Conservation (phyloP, 176 grass and related monocot genomes). For the Eremochloa ophiuroides region DNA sequence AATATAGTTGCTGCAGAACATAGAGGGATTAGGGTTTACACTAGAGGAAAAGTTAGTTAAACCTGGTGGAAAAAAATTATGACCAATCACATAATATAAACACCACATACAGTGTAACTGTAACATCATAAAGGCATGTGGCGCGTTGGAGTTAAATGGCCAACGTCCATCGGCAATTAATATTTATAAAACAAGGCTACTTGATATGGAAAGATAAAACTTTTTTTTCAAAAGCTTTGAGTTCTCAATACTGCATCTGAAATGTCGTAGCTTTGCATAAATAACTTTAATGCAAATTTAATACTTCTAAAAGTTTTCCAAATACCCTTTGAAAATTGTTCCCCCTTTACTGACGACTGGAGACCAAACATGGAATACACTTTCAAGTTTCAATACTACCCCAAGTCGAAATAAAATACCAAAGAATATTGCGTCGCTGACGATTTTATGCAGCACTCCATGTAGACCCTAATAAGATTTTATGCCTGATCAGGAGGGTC, state of each 20-base stretch:
- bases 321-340: background rate
- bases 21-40: constrained; percentile 1
- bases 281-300: background rate
- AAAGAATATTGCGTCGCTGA: background rate
- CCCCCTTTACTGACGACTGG: background rate
- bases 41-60: background rate
- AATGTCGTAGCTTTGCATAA: background rate
- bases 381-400: background rate
- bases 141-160: background rate
- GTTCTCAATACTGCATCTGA: background rate
- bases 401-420: background rate
- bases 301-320: background rate
- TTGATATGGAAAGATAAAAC: background rate
- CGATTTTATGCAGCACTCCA: background rate
- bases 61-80: constrained; percentile 5
- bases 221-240: background rate
- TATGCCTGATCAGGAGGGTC: background rate
- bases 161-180: background rate
- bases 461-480: background rate
- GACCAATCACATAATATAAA: background rate
- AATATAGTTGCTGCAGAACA: constrained; percentile 26
- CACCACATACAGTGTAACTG: background rate
- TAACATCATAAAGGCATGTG: background rate
- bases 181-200: background rate
- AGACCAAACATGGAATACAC: background rate